Conservation (phyloP, 192 early-diverging fungal species). For the Entophlyctis luteolus region DNA sequence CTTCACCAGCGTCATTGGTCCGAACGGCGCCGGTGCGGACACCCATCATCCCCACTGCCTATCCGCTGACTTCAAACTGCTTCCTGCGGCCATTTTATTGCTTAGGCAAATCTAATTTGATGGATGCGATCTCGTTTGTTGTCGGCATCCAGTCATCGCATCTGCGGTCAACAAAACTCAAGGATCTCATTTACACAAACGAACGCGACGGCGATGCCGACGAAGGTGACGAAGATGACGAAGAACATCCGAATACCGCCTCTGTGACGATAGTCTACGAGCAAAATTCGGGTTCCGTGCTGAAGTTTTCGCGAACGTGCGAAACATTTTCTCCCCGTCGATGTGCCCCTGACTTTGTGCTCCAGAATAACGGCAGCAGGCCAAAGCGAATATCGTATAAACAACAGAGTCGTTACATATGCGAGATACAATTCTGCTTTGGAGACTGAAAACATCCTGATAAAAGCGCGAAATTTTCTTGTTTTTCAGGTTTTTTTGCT, state of each 20-base stretch:
- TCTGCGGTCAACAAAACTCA: slow-evolving; percentile 80
- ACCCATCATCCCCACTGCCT: no score
- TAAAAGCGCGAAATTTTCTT: slow-evolving; percentile 95
- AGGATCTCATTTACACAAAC: slow-evolving; percentile 87
- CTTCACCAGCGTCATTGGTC: slow-evolving; percentile 94
- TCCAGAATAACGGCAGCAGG: slow-evolving; percentile 47
- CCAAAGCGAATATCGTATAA: slow-evolving; percentile 83
- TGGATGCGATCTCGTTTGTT: slow-evolving; percentile 99
- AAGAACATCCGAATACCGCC: slow-evolving; percentile 42
- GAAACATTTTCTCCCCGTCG: no score
- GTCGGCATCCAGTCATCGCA: slow-evolving; percentile 91
- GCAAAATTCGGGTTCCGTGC: slow-evolving; percentile 54
- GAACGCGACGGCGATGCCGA: slow-evolving; percentile 31
- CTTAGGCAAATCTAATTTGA: slow-evolving; percentile 92
- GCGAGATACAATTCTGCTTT: slow-evolving; percentile 71
- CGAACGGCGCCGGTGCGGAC: slow-evolving; percentile 90
- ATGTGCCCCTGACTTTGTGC: neutral
- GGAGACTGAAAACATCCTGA: slow-evolving; percentile 85
- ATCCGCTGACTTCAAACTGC: no score
- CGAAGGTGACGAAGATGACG: slow-evolving; percentile 36
- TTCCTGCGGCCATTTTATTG: neutral
- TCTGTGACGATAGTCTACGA: slow-evolving; percentile 85
- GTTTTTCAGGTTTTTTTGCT: slow-evolving; percentile 75
- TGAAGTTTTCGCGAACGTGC: slow-evolving; percentile 74
- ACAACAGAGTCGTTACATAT: slow-evolving; percentile 67